phyloP scores from a whole-genome alignment of 1,284 basidiomycete species.

The Xerocomus minutiporus region DNA sequence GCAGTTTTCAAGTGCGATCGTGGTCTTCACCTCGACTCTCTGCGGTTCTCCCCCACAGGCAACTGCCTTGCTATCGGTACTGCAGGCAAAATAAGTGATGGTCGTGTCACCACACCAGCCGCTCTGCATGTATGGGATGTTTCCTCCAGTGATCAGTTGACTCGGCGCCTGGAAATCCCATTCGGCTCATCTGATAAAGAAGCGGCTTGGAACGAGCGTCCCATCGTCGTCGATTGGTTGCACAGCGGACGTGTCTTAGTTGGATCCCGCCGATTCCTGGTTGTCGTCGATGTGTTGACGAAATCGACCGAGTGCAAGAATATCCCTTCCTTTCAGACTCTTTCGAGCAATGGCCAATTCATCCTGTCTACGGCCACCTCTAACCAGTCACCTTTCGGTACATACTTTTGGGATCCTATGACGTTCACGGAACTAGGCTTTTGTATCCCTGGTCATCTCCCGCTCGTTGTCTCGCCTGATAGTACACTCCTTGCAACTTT shows the following conservation, averaged over 20 bases:
- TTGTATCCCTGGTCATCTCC: neutral
- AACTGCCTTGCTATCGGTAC: neutral
- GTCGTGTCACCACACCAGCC: neutral
- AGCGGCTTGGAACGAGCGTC: neutral
- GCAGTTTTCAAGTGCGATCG: neutral
- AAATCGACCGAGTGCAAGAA: neutral
- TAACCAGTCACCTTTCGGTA: neutral
- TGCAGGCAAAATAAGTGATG: neutral
- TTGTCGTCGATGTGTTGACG: neutral
- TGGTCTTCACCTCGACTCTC: conserved; percentile 1
- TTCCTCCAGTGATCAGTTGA: neutral
- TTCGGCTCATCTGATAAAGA: conserved; percentile 3
- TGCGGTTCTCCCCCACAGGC: neutral
- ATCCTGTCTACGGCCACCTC: neutral
- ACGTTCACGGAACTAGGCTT: neutral
- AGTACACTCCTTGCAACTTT: neutral
- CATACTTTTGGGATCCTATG: conserved; percentile 4
- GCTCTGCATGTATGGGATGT: neutral
- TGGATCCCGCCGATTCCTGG: neutral
- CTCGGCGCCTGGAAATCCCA: neutral
- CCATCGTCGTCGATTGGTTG: neutral
- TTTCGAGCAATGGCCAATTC: neutral
- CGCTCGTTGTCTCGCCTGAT: neutral
- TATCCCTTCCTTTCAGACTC: conserved; percentile 1
- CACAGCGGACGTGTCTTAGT: neutral